Evolutionary conservation across 108 stramenopile species (phyloP).

Genomic region (Thalassiosira profunda): DNA sequence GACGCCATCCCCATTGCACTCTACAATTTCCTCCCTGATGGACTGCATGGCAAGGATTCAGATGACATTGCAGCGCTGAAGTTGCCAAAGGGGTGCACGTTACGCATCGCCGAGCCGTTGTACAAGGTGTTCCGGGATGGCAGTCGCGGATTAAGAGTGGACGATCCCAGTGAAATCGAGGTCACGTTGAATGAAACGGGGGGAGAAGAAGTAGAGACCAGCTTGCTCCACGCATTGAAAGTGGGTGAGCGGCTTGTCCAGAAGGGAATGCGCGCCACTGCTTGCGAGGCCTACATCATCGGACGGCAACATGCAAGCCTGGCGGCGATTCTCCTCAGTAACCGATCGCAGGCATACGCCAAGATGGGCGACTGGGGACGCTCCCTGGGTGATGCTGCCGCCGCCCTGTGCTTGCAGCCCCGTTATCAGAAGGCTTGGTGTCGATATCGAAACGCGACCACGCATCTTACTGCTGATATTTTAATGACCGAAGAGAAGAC

Average conservation of each 20-base stretch:
- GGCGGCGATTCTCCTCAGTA: conserved; percentile 14
- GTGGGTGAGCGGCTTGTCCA: conserved; percentile 13
- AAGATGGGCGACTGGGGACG: conserved; percentile 14
- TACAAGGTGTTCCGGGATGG: conserved; percentile 31
- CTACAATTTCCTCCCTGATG: conserved; percentile 34
- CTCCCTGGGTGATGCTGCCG: conserved; percentile 28
- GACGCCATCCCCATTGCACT: conserved; percentile 10
- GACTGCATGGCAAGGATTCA: conserved; percentile 13
- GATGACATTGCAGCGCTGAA: conserved; percentile 23
- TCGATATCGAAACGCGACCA: conserved; percentile 26
- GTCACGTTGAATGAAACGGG: not conserved
- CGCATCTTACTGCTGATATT: too few species aligned
- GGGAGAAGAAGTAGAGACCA: not conserved
- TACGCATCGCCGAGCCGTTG: conserved; percentile 26
- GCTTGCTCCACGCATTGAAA: conserved; percentile 1
- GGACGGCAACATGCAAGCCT: conserved; percentile 8
- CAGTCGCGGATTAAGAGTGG: conserved; percentile 29
- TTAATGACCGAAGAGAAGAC: too few species aligned
- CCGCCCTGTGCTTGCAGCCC: conserved; percentile 27
- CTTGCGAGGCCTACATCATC: conserved; percentile 10
- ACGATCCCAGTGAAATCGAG: conserved; percentile 33
- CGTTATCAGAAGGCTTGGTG: conserved; percentile 18
- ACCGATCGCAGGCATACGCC: conserved; percentile 29
- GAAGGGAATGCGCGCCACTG: conserved; percentile 15
- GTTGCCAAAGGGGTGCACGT: conserved; percentile 19